phyloP scores from a whole-genome alignment of 768 basidiomycete genomes.

The Erythrobasidium yunnanense region DNA sequence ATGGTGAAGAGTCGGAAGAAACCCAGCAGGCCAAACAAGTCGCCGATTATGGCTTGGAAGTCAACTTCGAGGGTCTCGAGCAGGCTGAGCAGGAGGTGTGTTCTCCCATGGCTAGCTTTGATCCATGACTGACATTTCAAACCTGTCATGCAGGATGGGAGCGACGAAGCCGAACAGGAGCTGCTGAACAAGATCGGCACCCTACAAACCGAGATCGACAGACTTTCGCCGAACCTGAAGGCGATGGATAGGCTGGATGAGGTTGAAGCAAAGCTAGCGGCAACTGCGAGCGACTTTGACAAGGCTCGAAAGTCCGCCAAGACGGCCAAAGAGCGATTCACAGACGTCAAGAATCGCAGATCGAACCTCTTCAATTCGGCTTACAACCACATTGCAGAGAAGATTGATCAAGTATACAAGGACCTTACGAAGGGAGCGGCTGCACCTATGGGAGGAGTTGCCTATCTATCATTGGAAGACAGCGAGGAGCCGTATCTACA shows the following conservation, averaged over 20 bases:
- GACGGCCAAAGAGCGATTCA: conserved; percentile 79
- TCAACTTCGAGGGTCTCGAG: conserved; percentile 64
- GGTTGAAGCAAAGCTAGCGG: conserved; percentile 53
- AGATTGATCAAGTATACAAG: conserved; percentile 92
- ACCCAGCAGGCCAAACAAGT: conserved; percentile 60
- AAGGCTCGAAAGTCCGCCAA: conserved; percentile 82
- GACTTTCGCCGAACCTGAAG: conserved; percentile 93
- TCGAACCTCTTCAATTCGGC: conserved; percentile 88
- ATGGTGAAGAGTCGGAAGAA: conserved; percentile 68
- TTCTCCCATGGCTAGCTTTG: too few relatives aligned
- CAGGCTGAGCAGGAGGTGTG: conserved; percentile 63
- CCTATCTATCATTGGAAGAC: conserved; percentile 90
- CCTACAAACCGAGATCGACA: conserved; percentile 68
- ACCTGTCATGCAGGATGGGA: conserved; percentile 53
- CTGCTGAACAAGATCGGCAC: conserved; percentile 64
- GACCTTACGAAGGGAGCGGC: conserved; percentile 92
- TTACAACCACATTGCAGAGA: conserved; percentile 87
- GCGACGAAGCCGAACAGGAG: conserved; percentile 55
- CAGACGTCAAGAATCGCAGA: conserved; percentile 63
- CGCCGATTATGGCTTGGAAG: conserved; percentile 76
- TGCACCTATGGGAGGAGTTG: conserved; percentile 87
- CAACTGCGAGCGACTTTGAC: conserved; percentile 86
- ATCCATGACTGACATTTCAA: too few relatives aligned
- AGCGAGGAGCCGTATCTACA: conserved; percentile 78
- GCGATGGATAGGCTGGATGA: conserved; percentile 81